Evolutionary conservation across 2,329 filamentous ascomycete genomes (phyloP), one percentile per base, ranked within the genome.

Genomic region (Aphanoascus verrucosus): DNA sequence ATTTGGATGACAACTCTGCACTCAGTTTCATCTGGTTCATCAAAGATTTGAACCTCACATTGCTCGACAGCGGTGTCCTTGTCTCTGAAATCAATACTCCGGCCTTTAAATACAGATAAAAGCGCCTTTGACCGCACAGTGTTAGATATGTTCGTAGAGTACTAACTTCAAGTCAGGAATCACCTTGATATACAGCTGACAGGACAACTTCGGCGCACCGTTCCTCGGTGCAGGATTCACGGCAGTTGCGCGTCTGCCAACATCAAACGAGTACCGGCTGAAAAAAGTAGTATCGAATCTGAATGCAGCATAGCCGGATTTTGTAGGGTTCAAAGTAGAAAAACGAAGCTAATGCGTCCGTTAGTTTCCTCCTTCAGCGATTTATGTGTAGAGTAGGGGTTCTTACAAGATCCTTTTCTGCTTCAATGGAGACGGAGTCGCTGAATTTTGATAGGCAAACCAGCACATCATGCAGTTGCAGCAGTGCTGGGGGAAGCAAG

Each of bases 251-350:
- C 28, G 55, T 54, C 62, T 57, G 54, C 61, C 55, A 57, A 64
- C 61, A 23, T 65, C 60, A 61, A 81, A 83, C n/a, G 77, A 71
- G 63, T 83, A 84, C 20, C 67, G 68, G 35, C 76, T 68, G 62
- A 84, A 84, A 62, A 83, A 84, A 32, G 67, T 69, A 14, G 71
- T 71, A 49, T 79, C 75, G 23, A 83, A 72, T 1, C 72, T 72
- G 57, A 83, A 80, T 2, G 80, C 78, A 1, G 79, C 77, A 68
- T 83, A 83, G 34, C 79, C 79, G 6, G 81, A 83, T 59, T 81
- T 81, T 5, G 81, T 81, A 7, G 75, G 74, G 60, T 84, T 84
- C 55, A 84, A 68, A 42, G 79, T 75, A 52, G 79, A 82, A 32
- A 84, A 67, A 2, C 78, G 77, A 57, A 84, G 75, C 81, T 81